Percentiles rank a stretch among this genome's conserved stretches.
phyloP scores from a whole-genome alignment of 2,329 filamentous ascomycete genomes.

The Zasmidium citrigriseum region DNA sequence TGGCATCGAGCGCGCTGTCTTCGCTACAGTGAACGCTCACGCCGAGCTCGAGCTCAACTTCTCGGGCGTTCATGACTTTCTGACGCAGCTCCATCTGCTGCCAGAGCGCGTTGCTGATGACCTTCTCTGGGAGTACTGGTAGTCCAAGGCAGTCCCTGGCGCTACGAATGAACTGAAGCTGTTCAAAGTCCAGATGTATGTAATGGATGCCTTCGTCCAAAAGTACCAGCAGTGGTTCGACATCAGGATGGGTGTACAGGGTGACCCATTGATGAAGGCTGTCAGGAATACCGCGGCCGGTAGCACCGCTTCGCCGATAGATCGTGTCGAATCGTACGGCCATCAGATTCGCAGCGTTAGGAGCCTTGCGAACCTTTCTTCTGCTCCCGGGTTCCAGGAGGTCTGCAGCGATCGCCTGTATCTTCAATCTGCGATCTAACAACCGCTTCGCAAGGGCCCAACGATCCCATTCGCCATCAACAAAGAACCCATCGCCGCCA shows the following conservation, averaged over 20 bases:
- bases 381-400: slow-evolving; percentile 47
- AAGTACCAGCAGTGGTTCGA: slow-evolving; percentile 57
- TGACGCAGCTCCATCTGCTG: slow-evolving; percentile 59
- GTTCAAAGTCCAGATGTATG: slow-evolving; percentile 60
- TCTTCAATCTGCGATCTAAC: slow-evolving; percentile 52
- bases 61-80: slow-evolving; percentile 54
- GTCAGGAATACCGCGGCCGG: slow-evolving; percentile 43
- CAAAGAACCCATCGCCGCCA: slow-evolving; percentile 60
- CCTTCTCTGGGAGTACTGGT: slow-evolving; percentile 56
- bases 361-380: slow-evolving; percentile 47
- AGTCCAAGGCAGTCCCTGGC: slow-evolving; percentile 56
- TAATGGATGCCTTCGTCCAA: slow-evolving; percentile 63
- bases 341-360: slow-evolving; percentile 50
- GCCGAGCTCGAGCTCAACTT: slow-evolving; percentile 55
- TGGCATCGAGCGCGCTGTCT: slow-evolving; percentile 15
- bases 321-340: slow-evolving; percentile 56
- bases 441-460: slow-evolving; percentile 58
- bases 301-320: slow-evolving; percentile 48
- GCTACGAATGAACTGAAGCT: slow-evolving; percentile 55
- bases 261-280: slow-evolving; percentile 51
- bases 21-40: slow-evolving; percentile 48
- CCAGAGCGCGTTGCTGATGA: slow-evolving; percentile 59
- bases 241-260: slow-evolving; percentile 55
- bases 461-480: slow-evolving; percentile 59
- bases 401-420: slow-evolving; percentile 50